Conservation (phyloP, 2,329 filamentous ascomycete genomes). For the Gaeumannomyces sp. region DNA sequence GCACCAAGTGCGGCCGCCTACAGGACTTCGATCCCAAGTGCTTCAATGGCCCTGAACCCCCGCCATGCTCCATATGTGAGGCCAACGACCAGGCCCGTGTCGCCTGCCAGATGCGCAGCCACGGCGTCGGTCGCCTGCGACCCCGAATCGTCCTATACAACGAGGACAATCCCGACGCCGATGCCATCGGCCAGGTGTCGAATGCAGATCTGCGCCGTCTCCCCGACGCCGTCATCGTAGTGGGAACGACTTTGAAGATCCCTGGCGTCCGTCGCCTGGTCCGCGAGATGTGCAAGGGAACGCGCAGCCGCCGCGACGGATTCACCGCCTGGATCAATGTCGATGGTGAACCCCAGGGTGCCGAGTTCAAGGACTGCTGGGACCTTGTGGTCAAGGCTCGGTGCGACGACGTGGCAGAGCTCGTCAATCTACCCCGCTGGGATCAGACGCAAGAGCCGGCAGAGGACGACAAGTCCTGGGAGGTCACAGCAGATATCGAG, state of each 20-base stretch:
- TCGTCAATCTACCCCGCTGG: constrained; percentile 58
- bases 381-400: constrained; percentile 83
- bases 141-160: constrained; percentile 97
- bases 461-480: constrained; percentile 33
- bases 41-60: constrained; percentile 79
- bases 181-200: constrained; percentile 89
- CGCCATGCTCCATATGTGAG: constrained; percentile 69
- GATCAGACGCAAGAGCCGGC: constrained; percentile 45
- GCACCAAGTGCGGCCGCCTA: constrained; percentile 80
- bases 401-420: constrained; percentile 78
- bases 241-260: constrained; percentile 92
- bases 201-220: constrained; percentile 76
- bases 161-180: constrained; percentile 92
- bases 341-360: constrained; percentile 73
- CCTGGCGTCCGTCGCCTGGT: constrained; percentile 86
- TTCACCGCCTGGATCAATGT: constrained; percentile 94
- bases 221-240: constrained; percentile 88
- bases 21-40: constrained; percentile 69
- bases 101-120: constrained; percentile 77
- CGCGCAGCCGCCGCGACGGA: constrained; percentile 75
- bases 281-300: constrained; percentile 81
- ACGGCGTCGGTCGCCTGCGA: constrained; percentile 82
- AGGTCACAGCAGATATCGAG: constrained; percentile 18
- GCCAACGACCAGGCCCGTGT: constrained; percentile 71
- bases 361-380: constrained; percentile 88